Base-by-base conservation (phyloP, 2,329 filamentous ascomycete genomes). In the Phyllosticta paracitricarpa region DNA sequence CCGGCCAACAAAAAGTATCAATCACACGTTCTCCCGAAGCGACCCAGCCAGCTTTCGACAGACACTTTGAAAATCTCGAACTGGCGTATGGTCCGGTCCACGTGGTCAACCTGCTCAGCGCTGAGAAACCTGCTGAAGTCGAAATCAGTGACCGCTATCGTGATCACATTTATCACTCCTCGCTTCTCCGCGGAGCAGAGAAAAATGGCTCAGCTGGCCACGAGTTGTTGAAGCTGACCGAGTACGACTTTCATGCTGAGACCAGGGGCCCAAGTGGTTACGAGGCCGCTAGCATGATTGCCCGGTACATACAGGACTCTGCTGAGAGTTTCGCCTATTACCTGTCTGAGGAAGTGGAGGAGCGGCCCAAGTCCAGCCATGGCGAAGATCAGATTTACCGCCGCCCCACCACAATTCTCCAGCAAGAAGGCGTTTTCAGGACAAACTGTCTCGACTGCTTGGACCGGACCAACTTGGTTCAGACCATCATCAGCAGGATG, bases 391-490 rank as follows among this genome's bases (percentile, higher is more conserved):
- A 73, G 17, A 61, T 71, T 12, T 65, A 73, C 63, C 70, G 71
- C 60, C 73, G 76, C 61, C 76, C 80, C 2, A 82, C 89, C 7
- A 85, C 91, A 1, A 83, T 96, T 24, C 77, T 97, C 57, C 91
- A 96, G 71, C 94, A 99, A 74, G 90, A 96, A 71, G 93, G 94
- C n/a, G 84, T 96, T 5, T 97, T 97, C 73, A 84, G 93, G 64
- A 96, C 92, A 3, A 99, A 99, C 69, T 99, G 94, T 72, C 80
- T 99, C 26, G 94, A 99, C 73, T 99, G 94, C 71, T 79, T 99
- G 53, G 94, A 99, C 72, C 85, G 94, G 62, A 99, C 94, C 7
- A 99, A 99, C 71, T 79, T 97, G 28, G 91, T 99, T 28, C 94
- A 99, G 75, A 96, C 92, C 0, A 89, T 97, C 65, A 89, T 99